phyloP scores from a whole-genome alignment of 2,329 filamentous ascomycete species.

The Nemania serpens region DNA sequence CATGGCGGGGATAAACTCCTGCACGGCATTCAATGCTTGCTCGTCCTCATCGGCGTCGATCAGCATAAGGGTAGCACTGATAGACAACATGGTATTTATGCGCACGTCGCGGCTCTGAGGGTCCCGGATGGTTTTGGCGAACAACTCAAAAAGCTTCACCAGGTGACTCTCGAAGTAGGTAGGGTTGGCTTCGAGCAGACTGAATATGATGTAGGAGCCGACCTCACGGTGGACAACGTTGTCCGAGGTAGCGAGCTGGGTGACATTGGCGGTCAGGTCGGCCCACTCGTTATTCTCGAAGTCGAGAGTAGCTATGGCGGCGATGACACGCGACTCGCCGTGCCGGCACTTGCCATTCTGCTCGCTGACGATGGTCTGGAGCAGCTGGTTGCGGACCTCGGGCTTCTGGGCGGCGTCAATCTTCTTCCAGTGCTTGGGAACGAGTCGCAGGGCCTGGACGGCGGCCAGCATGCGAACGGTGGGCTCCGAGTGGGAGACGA shows the following conservation, averaged over 20 bases:
- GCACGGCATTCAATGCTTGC: conserved; percentile 73
- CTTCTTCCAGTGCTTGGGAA: conserved; percentile 82
- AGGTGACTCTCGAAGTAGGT: conserved; percentile 83
- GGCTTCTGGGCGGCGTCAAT: conserved; percentile 77
- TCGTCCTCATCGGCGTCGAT: conserved; percentile 86
- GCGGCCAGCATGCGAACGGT: conserved; percentile 87
- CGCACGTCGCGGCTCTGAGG: conserved; percentile 89
- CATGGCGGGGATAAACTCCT: conserved; percentile 82
- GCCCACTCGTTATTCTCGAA: conserved; percentile 85
- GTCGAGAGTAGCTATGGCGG: conserved; percentile 83
- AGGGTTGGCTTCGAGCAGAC: conserved; percentile 85
- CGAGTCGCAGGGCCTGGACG: conserved; percentile 83
- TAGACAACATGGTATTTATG: conserved; percentile 89
- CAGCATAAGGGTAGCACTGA: conserved; percentile 85
- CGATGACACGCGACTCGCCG: conserved; percentile 84
- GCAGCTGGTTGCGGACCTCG: conserved; percentile 78
- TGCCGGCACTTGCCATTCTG: conserved; percentile 77
- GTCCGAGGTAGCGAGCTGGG: conserved; percentile 76
- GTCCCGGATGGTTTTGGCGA: conserved; percentile 86
- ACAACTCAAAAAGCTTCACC: conserved; percentile 78
- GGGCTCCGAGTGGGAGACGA: conserved; percentile 74
- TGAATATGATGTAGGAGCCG: conserved; percentile 90
- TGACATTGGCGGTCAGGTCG: conserved; percentile 78
- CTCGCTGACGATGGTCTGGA: conserved; percentile 84
- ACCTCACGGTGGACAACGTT: conserved; percentile 84